Evolutionary conservation across 768 basidiomycete genomes (phyloP).

Genomic region (Lentinula detonsa): DNA sequence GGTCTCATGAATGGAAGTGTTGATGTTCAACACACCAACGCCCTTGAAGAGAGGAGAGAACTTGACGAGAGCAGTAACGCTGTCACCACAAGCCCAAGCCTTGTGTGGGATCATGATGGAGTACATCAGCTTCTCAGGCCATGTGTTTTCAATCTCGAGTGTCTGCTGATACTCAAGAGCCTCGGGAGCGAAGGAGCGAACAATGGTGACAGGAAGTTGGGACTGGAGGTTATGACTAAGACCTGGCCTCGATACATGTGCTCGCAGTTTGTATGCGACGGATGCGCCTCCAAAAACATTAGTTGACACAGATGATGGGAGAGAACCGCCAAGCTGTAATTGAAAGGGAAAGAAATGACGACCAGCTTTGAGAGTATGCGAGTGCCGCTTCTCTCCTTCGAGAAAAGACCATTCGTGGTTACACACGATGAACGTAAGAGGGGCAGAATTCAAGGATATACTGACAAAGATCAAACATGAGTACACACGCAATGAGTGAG

Average conservation of each 20-base stretch:
- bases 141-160: slow-evolving; percentile 92
- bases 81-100: slow-evolving; percentile 91
- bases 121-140: slow-evolving; percentile 98
- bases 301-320: slow-evolving; percentile 74
- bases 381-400: slow-evolving; percentile 70
- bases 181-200: slow-evolving; percentile 71
- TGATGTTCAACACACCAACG: slow-evolving; percentile 59
- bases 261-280: slow-evolving; percentile 86
- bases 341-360: slow-evolving; percentile 91
- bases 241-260: slow-evolving; percentile 73
- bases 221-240: slow-evolving; percentile 65
- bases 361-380: slow-evolving; percentile 93
- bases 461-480: slow-evolving; percentile 18
- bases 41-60: slow-evolving; percentile 87
- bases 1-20: slow-evolving; percentile 69
- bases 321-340: slow-evolving; percentile 75
- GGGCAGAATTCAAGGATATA: slow-evolving; percentile 36
- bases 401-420: slow-evolving; percentile 92
- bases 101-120: slow-evolving; percentile 91
- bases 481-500: slow-evolving; percentile 2
- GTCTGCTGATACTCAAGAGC: slow-evolving; percentile 95
- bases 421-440: slow-evolving; percentile 58
- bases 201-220: slow-evolving; percentile 53
- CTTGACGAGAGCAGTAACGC: slow-evolving; percentile 75
- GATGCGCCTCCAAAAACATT: slow-evolving; percentile 50